These are phyloP conservation scores for Bruguiera hainesii DNA, from an alignment of 441 rosid species.

Conservation along the genomic window DNA sequence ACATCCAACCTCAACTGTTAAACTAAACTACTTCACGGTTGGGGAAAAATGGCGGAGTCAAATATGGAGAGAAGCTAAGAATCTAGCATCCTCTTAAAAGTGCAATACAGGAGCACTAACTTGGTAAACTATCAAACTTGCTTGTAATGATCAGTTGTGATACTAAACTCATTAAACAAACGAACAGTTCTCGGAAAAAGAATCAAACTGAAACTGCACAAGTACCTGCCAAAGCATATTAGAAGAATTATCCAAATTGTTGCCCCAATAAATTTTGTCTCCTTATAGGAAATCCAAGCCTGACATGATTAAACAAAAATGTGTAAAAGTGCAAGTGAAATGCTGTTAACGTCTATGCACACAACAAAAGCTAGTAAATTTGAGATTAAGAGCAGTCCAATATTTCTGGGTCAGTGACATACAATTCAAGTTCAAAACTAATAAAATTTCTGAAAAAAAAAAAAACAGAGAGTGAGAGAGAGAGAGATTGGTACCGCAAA, in stretches of 20 bases:
- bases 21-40: too few species aligned
- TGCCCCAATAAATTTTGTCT: conserved; percentile 38
- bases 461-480: background rate
- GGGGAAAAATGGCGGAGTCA: too few species aligned
- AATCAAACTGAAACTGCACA: background rate
- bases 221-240: conserved; percentile 63
- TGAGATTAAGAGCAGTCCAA: too few species aligned
- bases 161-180: background rate
- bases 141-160: background rate
- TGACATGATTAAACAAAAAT: conserved; percentile 15
- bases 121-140: background rate
- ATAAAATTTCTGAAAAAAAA: background rate
- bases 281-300: conserved; percentile 78
- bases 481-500: conserved; percentile 41
- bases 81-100: too few species aligned
- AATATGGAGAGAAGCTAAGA: too few species aligned
- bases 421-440: background rate
- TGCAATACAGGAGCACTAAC: too few species aligned
- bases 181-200: background rate
- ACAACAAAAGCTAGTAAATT: too few species aligned
- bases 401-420: background rate
- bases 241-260: conserved; percentile 60
- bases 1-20: too few species aligned
- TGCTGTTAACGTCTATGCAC: too few species aligned
- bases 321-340: background rate